Base-by-base conservation (phyloP, 441 rosid species). In the Biscutella auriculata region DNA sequence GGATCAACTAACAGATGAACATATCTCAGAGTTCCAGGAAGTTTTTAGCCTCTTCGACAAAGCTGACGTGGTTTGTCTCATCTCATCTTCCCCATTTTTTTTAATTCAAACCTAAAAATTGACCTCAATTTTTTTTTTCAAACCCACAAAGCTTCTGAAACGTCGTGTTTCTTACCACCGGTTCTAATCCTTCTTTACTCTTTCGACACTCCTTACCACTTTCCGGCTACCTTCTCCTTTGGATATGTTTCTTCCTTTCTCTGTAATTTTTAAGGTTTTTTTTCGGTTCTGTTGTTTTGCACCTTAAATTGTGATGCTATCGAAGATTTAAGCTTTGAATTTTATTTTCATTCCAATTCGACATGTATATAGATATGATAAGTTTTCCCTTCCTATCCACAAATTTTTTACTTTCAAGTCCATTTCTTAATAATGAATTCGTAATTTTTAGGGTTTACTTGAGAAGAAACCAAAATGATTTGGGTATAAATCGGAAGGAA, bases 401-500 rank as follows among this genome's bases (percentile, higher is more conserved):
- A 17, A 5, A 26, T 44, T 45, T 37, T 30, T 41, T 36, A 33
- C 9, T 47, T 53, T 63, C 55, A 32, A 37, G 21, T 19, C 29
- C 23, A 19, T 4, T 36, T 27, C 3, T 33, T 33, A 58, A 5
- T 32, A 17, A 19, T 52, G 46, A 14, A 15, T 41, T 33, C 16
- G 26, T 6, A 19, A 5, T 57, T 43, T 52, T 4, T 61, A 70
- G 70, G 65, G 49, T 53, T 70, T 36, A 2, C 3, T 5, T 39
- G 53, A 51, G 60, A 51, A 9, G 40, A 54, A 46, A 15, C 39
- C 28, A 14, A 40, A 23, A 45, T 12, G 12, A 16, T 36, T n/a
- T 47, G 12, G 29, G 37, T 60, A 77, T 84, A 88, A 82, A 40
- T 32, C 23, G 53, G 58, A 76, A 41, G 58, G 72, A 70, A 55